These are phyloP conservation scores for Funneliformis mosseae DNA, from an alignment of 192 early-diverging fungal species.

Conservation along the genomic window DNA sequence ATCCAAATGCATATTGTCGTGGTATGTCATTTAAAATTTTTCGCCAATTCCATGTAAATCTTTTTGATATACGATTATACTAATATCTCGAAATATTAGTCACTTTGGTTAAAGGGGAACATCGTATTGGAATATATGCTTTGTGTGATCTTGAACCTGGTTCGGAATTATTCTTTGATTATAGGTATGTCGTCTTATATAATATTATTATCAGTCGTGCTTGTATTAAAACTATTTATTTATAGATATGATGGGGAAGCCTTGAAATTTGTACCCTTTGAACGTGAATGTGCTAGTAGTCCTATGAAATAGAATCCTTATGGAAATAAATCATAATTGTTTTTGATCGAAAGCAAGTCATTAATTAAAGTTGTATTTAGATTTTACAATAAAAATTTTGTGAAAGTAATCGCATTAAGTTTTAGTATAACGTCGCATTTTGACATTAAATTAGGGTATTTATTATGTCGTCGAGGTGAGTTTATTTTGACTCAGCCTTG, in stretches of 20 bases:
- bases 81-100: neutral
- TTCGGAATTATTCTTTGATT: conserved; percentile 33
- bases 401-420: too few relatives aligned
- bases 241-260: conserved; percentile 32
- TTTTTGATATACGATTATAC: neutral
- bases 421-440: too few relatives aligned
- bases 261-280: conserved; percentile 28
- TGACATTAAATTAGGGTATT: too few relatives aligned
- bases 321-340: neutral
- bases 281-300: conserved; percentile 14
- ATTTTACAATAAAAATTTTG: too few relatives aligned
- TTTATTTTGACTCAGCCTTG: too few relatives aligned
- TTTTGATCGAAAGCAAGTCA: too few relatives aligned
- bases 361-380: too few relatives aligned
- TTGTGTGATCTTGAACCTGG: conserved; percentile 18
- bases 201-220: neutral
- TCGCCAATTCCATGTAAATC: neutral
- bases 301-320: neutral
- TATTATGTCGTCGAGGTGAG: too few relatives aligned
- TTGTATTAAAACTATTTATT: neutral
- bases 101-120: conserved; percentile 30
- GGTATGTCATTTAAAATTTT: conserved; percentile 7
- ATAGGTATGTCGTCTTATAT: conserved; percentile 7
- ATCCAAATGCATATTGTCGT: conserved; percentile 28
- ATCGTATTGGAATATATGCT: conserved; percentile 33